These are phyloP conservation scores for Phytophthora syringae DNA, from an alignment of 352 stramenopile species.

Conservation along the genomic window DNA sequence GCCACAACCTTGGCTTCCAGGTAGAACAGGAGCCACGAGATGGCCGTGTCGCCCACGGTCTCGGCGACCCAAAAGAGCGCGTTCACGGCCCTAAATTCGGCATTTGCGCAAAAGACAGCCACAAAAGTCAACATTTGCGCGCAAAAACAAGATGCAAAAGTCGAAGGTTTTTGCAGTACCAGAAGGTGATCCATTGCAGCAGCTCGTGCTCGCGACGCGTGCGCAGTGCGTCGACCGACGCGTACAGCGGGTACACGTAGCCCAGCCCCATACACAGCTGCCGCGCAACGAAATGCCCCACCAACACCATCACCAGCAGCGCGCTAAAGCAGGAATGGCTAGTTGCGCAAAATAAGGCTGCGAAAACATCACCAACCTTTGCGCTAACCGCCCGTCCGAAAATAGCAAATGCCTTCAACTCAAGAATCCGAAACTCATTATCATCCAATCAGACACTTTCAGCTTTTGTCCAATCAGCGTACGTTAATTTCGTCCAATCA, in stretches of 20 bases:
- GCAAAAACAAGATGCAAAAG: not conserved
- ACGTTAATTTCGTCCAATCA: not conserved
- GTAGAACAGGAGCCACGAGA: slow-evolving; percentile 77
- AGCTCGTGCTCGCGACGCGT: slow-evolving; percentile 56
- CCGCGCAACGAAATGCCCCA: slow-evolving; percentile 52
- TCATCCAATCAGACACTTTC: slow-evolving; percentile 2
- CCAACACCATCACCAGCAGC: slow-evolving; percentile 46
- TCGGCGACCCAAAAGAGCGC: slow-evolving; percentile 66
- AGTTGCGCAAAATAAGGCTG: not conserved
- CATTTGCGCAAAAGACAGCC: slow-evolving; percentile 1
- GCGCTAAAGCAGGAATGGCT: not conserved
- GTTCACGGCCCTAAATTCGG: slow-evolving; percentile 50
- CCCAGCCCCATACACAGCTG: slow-evolving; percentile 66
- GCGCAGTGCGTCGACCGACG: slow-evolving; percentile 53
- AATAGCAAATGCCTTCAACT: slow-evolving; percentile 1
- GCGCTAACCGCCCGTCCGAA: too few relatives aligned
- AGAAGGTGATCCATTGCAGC: slow-evolving; percentile 72
- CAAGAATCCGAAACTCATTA: not conserved
- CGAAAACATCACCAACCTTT: too few relatives aligned
- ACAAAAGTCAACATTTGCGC: slow-evolving; percentile 2
- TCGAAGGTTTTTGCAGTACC: slow-evolving; percentile 25
- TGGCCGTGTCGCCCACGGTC: slow-evolving; percentile 60
- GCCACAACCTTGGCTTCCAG: slow-evolving; percentile 74
- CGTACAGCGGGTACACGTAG: slow-evolving; percentile 71
- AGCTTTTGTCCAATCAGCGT: slow-evolving; percentile 8